Conservation (phyloP, 257 asterid species). For the Cinchona pubescens region DNA sequence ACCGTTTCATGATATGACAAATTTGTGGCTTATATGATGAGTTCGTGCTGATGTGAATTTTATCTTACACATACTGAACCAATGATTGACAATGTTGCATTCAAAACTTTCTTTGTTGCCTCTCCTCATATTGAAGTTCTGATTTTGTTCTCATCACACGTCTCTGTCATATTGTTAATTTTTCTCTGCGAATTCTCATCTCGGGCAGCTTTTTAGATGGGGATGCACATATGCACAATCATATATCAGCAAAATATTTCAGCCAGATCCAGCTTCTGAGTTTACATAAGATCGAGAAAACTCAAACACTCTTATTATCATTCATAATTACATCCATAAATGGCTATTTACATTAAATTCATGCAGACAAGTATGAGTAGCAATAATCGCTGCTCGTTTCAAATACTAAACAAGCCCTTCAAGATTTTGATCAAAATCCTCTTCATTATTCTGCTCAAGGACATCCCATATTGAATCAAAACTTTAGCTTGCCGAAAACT, state of each 20-base stretch:
- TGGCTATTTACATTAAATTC: neutral
- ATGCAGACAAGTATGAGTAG: neutral
- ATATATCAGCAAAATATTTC: neutral
- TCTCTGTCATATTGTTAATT: neutral
- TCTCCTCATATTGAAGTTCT: neutral
- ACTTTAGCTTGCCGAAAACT: neutral
- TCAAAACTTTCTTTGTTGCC: neutral
- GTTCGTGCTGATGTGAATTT: neutral
- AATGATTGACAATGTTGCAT: no score
- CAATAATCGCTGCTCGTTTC: neutral
- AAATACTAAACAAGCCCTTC: neutral
- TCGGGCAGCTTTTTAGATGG: neutral
- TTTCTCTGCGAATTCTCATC: neutral
- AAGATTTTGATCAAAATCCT: neutral
- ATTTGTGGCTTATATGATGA: neutral
- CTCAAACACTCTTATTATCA: neutral
- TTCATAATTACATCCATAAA: neutral
- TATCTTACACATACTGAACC: no score
- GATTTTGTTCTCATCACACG: neutral
- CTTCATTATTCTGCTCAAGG: neutral
- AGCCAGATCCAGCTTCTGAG: neutral
- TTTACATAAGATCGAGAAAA: neutral
- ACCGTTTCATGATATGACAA: neutral
- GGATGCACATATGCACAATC: neutral
- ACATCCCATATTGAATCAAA: neutral